Evolutionary conservation across 805 yeast species (phyloP).

Genomic region (Kuraishia hungarica): DNA sequence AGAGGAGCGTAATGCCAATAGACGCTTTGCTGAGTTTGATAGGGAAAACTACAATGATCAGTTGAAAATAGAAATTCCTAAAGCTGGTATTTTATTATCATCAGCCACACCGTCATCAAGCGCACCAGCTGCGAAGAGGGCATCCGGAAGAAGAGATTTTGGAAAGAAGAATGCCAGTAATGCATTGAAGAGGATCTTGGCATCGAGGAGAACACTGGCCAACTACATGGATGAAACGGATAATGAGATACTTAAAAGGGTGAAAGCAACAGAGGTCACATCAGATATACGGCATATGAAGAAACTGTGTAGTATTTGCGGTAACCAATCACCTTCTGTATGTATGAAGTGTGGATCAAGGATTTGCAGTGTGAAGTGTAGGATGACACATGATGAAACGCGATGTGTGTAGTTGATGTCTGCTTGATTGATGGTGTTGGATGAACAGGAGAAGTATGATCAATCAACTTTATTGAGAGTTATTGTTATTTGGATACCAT

Average conservation of each 20-base stretch:
- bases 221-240: slow-evolving; percentile 35
- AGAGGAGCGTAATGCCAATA: slow-evolving; percentile 26
- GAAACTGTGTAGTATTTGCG: slow-evolving; percentile 37
- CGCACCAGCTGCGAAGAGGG: not conserved
- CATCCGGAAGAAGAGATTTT: not conserved
- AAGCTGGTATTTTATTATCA: slow-evolving; percentile 4
- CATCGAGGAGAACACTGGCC: slow-evolving; percentile 29
- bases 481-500: no score
- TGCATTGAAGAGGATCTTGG: slow-evolving; percentile 26
- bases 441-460: no score
- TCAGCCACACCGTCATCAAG: not conserved
- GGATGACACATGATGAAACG: slow-evolving; percentile 31
- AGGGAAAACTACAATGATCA: slow-evolving; percentile 35
- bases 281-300: slow-evolving; percentile 24
- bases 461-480: no score
- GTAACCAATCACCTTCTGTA: slow-evolving; percentile 29
- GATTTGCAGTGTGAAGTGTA: slow-evolving; percentile 32
- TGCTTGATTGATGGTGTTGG: slow-evolving; percentile 11
- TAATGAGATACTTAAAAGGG: slow-evolving; percentile 20
- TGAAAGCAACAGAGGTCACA: slow-evolving; percentile 22
- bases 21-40: slow-evolving; percentile 31
- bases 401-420: slow-evolving; percentile 27
- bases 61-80: slow-evolving; percentile 29
- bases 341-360: slow-evolving; percentile 33
- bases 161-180: slow-evolving; percentile 8